Conservation (phyloP, 177 flowering plant genomes). For the Vitis hybrid region DNA sequence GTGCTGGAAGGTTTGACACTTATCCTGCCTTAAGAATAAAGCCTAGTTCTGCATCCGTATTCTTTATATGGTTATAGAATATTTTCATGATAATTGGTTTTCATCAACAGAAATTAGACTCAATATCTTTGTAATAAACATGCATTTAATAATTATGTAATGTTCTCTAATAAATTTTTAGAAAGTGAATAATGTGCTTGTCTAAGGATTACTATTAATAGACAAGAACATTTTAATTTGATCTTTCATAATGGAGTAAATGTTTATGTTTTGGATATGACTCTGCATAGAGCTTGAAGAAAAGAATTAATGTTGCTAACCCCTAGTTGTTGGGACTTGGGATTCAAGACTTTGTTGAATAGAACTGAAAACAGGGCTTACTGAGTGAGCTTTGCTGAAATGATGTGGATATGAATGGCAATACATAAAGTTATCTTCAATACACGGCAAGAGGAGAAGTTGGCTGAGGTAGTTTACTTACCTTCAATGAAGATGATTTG, state of each 20-base stretch:
- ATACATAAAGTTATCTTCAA: neutral
- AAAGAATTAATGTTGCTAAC: neutral
- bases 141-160: neutral
- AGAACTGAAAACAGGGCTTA: no score
- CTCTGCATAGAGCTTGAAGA: no score
- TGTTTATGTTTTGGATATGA: neutral
- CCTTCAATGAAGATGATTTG: neutral
- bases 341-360: no score
- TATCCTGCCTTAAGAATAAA: constrained; percentile 1
- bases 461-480: no score
- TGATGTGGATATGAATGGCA: no score
- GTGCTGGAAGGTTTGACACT: constrained; percentile 87
- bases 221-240: neutral
- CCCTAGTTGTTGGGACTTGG: no score
- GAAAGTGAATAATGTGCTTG: neutral
- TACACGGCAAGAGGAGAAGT: neutral
- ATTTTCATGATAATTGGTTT: neutral
- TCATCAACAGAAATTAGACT: neutral
- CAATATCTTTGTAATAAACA: neutral
- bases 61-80: neutral
- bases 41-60: neutral
- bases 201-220: neutral
- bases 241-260: neutral
- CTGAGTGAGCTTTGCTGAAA: no score
- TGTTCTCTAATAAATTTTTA: neutral